Evolutionary conservation across 768 basidiomycete genomes (phyloP), one percentile per base, ranked within the genome.

Genomic region (Candolleomyces efflorescens): DNA sequence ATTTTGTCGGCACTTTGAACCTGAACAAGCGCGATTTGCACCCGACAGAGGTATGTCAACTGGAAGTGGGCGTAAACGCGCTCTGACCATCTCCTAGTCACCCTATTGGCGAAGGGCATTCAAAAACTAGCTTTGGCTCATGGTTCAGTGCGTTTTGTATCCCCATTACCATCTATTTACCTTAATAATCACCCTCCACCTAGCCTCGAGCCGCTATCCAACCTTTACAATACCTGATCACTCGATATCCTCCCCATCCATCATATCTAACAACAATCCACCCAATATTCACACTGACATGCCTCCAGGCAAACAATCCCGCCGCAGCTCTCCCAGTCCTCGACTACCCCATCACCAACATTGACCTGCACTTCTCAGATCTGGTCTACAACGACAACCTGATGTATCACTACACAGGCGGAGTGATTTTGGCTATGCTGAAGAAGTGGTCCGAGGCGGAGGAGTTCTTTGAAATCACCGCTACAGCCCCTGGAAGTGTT

Each of bases 401-500:
- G 22, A 71, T 81, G n/a, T 94, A 94, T 67, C 90, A 94, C 74
- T 93, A 94, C 68, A 74, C 83, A 2, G 92, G 87, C 3, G 93
- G 91, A 1, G 75, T 90, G n/a, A 81, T 80, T 0, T 76, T 87
- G 1, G 80, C 81, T 0, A 83, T 83, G 0, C 74, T 90, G 44
- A 84, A 85, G 63, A 75, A 75, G 17, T 94, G 87, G 84, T 63
- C 73, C 2, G 79, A 85, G 9, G 90, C 93, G 0, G 83, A 85
- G 57, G 87, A 91, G 55, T 85, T 82, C 60, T 87, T 94, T 51
- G 93, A 96, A 71, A 87, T 89, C 24, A 88, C 87, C 58, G 85
- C 86, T 22, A 82, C 81, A 36, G 79, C 81, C 20, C 88, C 83
- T 4, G 87, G 80, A 23, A 73, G 68, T 10, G 78, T 71, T 41